phyloP scores from a whole-genome alignment of 352 stramenopile genomes.

The Thalassiosira pacifica region DNA sequence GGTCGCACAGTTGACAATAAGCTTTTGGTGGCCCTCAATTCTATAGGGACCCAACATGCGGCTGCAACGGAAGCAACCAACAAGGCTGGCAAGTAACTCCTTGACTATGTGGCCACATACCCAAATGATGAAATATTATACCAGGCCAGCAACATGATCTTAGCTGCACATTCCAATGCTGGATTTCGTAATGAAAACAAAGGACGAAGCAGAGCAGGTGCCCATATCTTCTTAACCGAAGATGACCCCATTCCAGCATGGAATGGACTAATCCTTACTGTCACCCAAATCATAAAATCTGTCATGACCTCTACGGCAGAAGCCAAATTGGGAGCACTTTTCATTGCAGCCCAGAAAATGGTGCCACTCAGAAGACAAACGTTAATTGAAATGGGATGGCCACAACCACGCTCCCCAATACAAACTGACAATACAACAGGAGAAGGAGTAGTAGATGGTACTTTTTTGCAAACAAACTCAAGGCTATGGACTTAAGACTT shows the following conservation, averaged over 20 bases:
- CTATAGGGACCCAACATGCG: constrained; percentile 11
- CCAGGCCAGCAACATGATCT: constrained; percentile 13
- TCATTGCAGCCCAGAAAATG: constrained; percentile 44
- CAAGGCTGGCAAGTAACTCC: neutral
- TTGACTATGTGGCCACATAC: constrained; percentile 41
- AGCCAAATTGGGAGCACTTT: constrained; percentile 50
- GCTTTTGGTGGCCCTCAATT: constrained; percentile 6
- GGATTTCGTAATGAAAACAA: constrained; percentile 1
- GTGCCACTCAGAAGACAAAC: constrained; percentile 5
- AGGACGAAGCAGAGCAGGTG: constrained; percentile 10
- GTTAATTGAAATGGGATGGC: constrained; percentile 39
- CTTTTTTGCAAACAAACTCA: neutral
- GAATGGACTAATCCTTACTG: neutral
- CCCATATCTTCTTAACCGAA: constrained; percentile 11
- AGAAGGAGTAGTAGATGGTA: neutral
- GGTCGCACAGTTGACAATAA: constrained; percentile 21
- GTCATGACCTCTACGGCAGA: constrained; percentile 41
- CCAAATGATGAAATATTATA: constrained; percentile 29
- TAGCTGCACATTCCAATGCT: constrained; percentile 30
- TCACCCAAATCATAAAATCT: neutral
- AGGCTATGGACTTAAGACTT: neutral
- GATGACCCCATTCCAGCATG: neutral
- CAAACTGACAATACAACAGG: constrained; percentile 2
- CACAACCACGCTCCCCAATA: neutral
- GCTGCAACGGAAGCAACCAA: neutral